Base-by-base conservation (phyloP, 2,329 filamentous ascomycete species). In the Colletotrichum aenigma region DNA sequence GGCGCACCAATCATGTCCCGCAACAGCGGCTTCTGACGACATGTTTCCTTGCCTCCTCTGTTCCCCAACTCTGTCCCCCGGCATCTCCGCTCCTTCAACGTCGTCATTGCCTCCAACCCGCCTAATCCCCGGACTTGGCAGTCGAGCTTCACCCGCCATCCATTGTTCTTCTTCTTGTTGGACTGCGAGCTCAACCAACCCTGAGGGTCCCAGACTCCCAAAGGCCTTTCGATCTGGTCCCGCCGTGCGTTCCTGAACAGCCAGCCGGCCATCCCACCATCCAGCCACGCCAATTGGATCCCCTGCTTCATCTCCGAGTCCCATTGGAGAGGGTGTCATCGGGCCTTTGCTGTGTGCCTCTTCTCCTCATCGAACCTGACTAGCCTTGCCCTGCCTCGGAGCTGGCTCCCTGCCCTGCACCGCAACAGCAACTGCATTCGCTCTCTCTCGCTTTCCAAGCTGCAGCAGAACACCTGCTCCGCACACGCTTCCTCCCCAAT, bases 301-400 rank as follows among this genome's bases (percentile, higher is more conserved):
- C 69, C 64, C 74, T 48, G 65, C 74, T 74, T 48, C 43, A 52
- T 52, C 43, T 52, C 43, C 43, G 43, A 52, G 55, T 43, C 55
- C 26, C 64, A 60, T 68, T 65, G 70, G 58, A 73, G 73, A 75
- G 73, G 68, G 73, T 75, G 55, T 73, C 73, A 72, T 75, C 62
- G 62, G 38, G 30, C 62, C 62, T 30, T 61, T 61, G 28, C 26
- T 9, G 66, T 38, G 52, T 38, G 52, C 55, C 24, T 56, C n/a
- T 58, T 48, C 52, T 75, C 68, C 21, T 55, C 62, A 24, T 67
- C n/a, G 28, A 66, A 67, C 56, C 67, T 34, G 36, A 28, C 64
- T 58, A 36, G 56, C 32, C 55, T 64, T 48, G 64, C 70, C 26
- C 34, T 76, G 58, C 70, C 58, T 64, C 36, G 65, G 64, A 69